Evolutionary conservation across 1,284 basidiomycete genomes (phyloP), one percentile per base, ranked within the genome.

Genomic region (Apiotrichum siamense): DNA sequence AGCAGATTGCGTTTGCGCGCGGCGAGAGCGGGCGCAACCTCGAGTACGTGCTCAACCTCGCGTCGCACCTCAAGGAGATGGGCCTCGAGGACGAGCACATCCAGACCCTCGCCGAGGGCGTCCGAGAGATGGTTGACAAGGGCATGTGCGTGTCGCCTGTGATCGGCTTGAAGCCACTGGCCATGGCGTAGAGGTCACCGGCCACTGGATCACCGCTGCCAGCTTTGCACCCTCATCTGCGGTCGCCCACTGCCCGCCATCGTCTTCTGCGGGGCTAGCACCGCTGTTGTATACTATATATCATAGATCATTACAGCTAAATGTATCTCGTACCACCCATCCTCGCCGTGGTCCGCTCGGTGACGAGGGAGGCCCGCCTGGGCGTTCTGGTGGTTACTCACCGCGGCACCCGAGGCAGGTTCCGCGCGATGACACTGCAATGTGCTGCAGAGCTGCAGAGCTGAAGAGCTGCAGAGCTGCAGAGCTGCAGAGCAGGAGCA

Each of bases 11-110:
- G 18, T 25, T 15, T 18, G 44, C 44, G 25, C 25, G 26, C 20
- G 44, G 44, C 35, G 44, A 47, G 36, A 21, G n/a, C 12, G 44
- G 44, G 5, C 24, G 27, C 17, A 47, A 47, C 13, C 21, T 20
- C 17, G 44, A 57, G 41, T 57, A 57, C 25, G 55, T 57, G 3
- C 49, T 57, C 37, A 57, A 50, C 42, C 49, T 57, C 38, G 55
- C 55, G 11, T 12, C 20, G 1, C 47, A 50, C 24, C 48, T 57
- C 5, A 11, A 32, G 20, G 45, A 50, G 20, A 52, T 52, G 47
- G 55, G 55, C n/a, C 50, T 57, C 18, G 45, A 47, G 9, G 51
- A 57, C 37, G 50, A 49, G 26, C 55, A 57, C 21, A 49, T 57
- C 39, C 41, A 47, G 27, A 35, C 35, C 7, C 45, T 57, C 11